Base-by-base conservation (phyloP, 1,139 yeast species). In the Sugiyamaella castrensis region DNA sequence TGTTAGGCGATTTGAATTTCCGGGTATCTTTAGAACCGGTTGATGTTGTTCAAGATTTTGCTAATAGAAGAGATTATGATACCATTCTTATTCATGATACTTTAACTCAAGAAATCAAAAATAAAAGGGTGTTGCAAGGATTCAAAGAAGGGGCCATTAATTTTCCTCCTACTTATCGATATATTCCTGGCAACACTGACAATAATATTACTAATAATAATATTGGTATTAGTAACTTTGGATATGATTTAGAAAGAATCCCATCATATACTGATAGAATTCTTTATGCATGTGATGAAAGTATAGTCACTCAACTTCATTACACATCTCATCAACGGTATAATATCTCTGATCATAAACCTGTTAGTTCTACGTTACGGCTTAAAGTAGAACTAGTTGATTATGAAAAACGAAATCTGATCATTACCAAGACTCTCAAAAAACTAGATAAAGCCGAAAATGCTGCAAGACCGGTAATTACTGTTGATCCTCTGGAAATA, bases 241-340 rank as follows among this genome's bases (percentile, higher is more conserved):
- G 75, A 27, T 74, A 71, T 42, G 71, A 74, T 8, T 78, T 79
- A 51, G 87, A 82, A 56, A 70, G 95, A 53, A 71, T 77, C 2
- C 95, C 95, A 0, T 84, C 92, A 1, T 87, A 88, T 76, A 86
- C 95, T 0, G 96, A 87, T 61, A 71, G 94, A 43, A 76, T 84
- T 19, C 66, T 85, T 16, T 73, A 65, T 57, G n/a, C 63, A 58
- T 52, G 52, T 12, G 55, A 53, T 13, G 39, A 37, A 40, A 51
- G 41, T 43, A 53, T 37, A 15, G 35, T 51, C 38, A 40, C 54
- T 2, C 59, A 56, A 39, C 29, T 41, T 12, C 60, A 57, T 11
- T 63, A 63, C 48, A 35, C 35, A 2, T 50, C 60, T 4, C 48
- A 53, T 16, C 47, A 43, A 59, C 63, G 60, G 41, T 77, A 75